These are phyloP conservation scores for Mallotus japonicus DNA, from an alignment of 441 rosid species.

Conservation along the genomic window DNA sequence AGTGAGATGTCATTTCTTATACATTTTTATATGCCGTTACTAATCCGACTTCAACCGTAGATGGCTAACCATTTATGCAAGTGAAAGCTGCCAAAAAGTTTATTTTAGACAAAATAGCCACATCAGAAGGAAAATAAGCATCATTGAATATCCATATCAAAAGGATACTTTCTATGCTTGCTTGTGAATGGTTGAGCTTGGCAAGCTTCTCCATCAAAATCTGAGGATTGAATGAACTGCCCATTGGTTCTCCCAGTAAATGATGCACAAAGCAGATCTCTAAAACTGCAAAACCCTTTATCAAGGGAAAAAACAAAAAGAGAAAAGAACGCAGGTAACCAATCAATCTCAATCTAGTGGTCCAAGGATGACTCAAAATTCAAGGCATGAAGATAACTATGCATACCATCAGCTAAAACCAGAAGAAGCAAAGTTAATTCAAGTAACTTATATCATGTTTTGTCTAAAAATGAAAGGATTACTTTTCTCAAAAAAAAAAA, in stretches of 20 bases:
- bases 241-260: conserved; percentile 51
- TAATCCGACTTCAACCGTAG: neutral
- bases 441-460: neutral
- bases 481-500: neutral
- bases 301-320: conserved; percentile 15
- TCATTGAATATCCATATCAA: conserved; percentile 15
- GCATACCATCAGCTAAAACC: neutral
- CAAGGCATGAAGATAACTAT: neutral
- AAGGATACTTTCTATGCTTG: conserved; percentile 99
- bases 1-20: neutral
- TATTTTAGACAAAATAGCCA: neutral
- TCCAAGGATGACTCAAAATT: neutral
- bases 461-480: neutral
- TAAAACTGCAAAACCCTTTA: conserved; percentile 21
- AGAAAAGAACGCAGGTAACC: conserved; percentile 3
- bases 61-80: neutral
- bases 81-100: neutral
- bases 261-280: conserved; percentile 21
- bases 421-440: neutral
- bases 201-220: conserved; percentile 88
- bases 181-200: conserved; percentile 88
- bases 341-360: neutral
- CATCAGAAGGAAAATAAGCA: conserved; percentile 10
- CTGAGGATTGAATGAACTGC: conserved; percentile 83
- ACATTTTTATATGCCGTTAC: neutral